phyloP scores from a whole-genome alignment of 768 basidiomycete species.

The Tulasnella sp. region DNA sequence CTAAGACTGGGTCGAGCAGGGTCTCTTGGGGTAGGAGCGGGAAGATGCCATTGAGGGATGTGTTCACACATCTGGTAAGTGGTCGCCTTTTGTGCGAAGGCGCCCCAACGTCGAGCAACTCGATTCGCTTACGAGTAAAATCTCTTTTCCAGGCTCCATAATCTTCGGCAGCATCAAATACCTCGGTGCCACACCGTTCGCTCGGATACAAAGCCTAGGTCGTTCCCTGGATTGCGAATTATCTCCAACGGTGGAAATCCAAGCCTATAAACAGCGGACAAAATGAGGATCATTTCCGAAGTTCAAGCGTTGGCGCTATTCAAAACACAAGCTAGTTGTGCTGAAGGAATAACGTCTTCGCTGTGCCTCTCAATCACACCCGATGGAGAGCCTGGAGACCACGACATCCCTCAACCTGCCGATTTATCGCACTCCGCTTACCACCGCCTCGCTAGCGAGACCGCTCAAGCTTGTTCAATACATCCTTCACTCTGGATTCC shows the following conservation, averaged over 20 bases:
- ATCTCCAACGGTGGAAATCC: no score
- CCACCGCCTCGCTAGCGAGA: constrained; percentile 82
- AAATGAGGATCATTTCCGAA: constrained; percentile 71
- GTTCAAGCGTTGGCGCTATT: constrained; percentile 64
- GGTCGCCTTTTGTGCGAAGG: no score
- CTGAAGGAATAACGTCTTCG: constrained; percentile 67
- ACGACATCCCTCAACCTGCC: constrained; percentile 57
- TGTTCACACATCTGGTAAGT: constrained; percentile 21
- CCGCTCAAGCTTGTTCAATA: constrained; percentile 89
- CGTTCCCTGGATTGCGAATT: no score
- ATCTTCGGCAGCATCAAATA: constrained; percentile 81
- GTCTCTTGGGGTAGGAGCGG: not conserved
- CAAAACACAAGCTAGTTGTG: constrained; percentile 60
- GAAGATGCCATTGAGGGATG: not conserved
- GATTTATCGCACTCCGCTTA: constrained; percentile 69
- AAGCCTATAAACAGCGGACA: constrained; percentile 62
- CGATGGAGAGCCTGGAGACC: no score
- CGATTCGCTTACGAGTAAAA: not conserved
- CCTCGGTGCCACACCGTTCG: constrained; percentile 69
- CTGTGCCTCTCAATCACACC: constrained; percentile 65
- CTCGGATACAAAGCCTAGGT: constrained; percentile 44
- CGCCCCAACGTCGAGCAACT: not conserved
- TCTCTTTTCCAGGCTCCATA: constrained; percentile 53
- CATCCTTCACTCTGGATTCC: constrained; percentile 75
- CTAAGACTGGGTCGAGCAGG: not conserved